Conservation (phyloP, 805 yeast genomes). For the Metschnikowia arizonensis region DNA sequence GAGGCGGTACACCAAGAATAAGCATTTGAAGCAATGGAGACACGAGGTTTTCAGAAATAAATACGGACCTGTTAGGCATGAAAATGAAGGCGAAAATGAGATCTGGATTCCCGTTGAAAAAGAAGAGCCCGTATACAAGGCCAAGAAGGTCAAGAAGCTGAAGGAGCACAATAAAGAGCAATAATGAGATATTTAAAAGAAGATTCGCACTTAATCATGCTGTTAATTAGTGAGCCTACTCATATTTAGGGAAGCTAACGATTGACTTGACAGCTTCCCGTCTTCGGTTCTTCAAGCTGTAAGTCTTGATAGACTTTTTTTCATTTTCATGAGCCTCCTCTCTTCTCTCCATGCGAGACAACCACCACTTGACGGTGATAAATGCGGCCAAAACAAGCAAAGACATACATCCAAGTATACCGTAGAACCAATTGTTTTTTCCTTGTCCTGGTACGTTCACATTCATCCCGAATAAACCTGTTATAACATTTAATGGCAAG, state of each 20-base stretch:
- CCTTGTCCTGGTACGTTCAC: conserved; percentile 73
- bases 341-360: conserved; percentile 14
- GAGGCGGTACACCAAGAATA: conserved; percentile 78
- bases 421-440: conserved; percentile 43
- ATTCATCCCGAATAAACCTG: conserved; percentile 96
- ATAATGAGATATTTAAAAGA: not conserved
- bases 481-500: conserved; percentile 83
- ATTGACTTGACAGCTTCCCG: conserved; percentile 36
- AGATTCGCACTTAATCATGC: not conserved
- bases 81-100: conserved; percentile 32
- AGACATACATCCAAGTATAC: conserved; percentile 47
- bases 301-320: conserved; percentile 22
- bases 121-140: conserved; percentile 6
- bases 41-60: conserved; percentile 68
- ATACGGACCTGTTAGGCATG: conserved; percentile 41
- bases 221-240: conserved; percentile 12
- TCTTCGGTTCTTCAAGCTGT: conserved; percentile 22
- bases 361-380: conserved; percentile 21
- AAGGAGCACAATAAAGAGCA: conserved; percentile 1
- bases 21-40: conserved; percentile 85
- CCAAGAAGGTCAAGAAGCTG: conserved; percentile 4
- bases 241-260: conserved; percentile 38
- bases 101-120: conserved; percentile 37
- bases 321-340: conserved; percentile 10
- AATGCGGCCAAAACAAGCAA: conserved; percentile 25